Evolutionary conservation across 2,329 filamentous ascomycete species (phyloP).

Genomic region (Laburnicola sp.): DNA sequence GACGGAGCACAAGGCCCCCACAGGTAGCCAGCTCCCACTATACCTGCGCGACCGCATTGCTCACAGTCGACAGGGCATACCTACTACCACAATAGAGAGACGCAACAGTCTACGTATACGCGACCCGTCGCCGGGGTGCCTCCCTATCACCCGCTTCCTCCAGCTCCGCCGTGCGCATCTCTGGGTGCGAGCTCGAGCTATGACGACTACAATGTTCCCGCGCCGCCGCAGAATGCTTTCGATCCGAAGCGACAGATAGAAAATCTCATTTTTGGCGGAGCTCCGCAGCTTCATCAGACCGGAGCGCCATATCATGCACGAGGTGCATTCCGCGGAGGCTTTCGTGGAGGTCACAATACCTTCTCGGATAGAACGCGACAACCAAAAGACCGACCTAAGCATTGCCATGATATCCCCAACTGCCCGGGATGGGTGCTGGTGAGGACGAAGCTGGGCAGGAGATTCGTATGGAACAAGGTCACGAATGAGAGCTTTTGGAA

Average conservation of each 20-base stretch:
- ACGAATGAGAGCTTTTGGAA: slow-evolving; percentile 95
- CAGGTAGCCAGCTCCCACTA: slow-evolving; percentile 51
- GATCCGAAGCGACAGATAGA: slow-evolving; percentile 53
- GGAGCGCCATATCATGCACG: slow-evolving; percentile 19
- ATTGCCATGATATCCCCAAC: slow-evolving; percentile 76
- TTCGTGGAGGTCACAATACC: slow-evolving; percentile 55
- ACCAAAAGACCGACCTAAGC: slow-evolving; percentile 77
- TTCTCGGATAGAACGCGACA: slow-evolving; percentile 66
- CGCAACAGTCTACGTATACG: slow-evolving; percentile 84
- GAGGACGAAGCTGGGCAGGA: slow-evolving; percentile 84
- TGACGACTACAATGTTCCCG: slow-evolving; percentile 40
- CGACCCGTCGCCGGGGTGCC: slow-evolving; percentile 56
- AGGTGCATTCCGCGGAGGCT: slow-evolving; percentile 44
- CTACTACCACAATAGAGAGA: slow-evolving; percentile 84
- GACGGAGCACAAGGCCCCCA: slow-evolving; percentile 91
- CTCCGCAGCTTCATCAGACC: slow-evolving; percentile 24
- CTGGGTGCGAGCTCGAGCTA: slow-evolving; percentile 16
- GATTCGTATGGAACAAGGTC: slow-evolving; percentile 85
- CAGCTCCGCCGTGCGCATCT: slow-evolving; percentile 7
- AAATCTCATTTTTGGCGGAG: slow-evolving; percentile 45
- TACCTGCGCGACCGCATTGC: slow-evolving; percentile 21
- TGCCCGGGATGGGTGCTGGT: slow-evolving; percentile 88
- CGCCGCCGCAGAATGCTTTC: slow-evolving; percentile 50
- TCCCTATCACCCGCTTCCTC: slow-evolving; percentile 8
- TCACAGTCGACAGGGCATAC: slow-evolving; percentile 63